Evolutionary conservation across 306 rosid genomes (phyloP).

Genomic region (Biancaea sappan): DNA sequence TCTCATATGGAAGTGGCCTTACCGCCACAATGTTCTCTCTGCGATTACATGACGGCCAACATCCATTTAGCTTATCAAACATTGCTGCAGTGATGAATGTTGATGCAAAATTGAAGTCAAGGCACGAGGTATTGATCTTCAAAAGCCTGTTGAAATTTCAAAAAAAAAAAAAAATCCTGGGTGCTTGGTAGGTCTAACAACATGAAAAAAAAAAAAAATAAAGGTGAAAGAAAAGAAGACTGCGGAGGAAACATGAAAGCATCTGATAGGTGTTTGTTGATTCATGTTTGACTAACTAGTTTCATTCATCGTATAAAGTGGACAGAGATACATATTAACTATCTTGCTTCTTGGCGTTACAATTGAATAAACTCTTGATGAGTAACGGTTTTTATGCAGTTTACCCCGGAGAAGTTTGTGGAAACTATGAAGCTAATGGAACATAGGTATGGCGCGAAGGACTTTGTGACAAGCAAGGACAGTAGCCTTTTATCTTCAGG

Average conservation of each 20-base stretch:
- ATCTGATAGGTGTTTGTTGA: not conserved
- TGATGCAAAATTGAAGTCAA: constrained; percentile 80
- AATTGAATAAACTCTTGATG: constrained; percentile 33
- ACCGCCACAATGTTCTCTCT: constrained; percentile 91
- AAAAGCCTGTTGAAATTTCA: constrained; percentile 13
- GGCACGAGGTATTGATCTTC: constrained; percentile 76
- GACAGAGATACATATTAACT: not conserved
- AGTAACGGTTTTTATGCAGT: constrained; percentile 48
- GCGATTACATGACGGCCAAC: constrained; percentile 55
- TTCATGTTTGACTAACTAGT: not conserved
- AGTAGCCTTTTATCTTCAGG: constrained; percentile 71
- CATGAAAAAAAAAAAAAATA: not conserved
- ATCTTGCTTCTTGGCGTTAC: constrained; percentile 1
- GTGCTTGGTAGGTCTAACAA: constrained; percentile 5
- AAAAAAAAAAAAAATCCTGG: too few relatives aligned
- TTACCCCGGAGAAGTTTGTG: constrained; percentile 73
- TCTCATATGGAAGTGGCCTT: constrained; percentile 95
- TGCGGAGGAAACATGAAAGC: constrained; percentile 3
- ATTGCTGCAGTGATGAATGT: constrained; percentile 74
- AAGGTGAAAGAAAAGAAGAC: not conserved
- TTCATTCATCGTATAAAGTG: not conserved
- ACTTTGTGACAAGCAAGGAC: constrained; percentile 89
- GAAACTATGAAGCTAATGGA: constrained; percentile 94
- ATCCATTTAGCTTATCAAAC: constrained; percentile 89
- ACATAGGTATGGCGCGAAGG: constrained; percentile 93